Evolutionary conservation across 805 yeast species (phyloP).

Genomic region (Candida coquimbonensis): DNA sequence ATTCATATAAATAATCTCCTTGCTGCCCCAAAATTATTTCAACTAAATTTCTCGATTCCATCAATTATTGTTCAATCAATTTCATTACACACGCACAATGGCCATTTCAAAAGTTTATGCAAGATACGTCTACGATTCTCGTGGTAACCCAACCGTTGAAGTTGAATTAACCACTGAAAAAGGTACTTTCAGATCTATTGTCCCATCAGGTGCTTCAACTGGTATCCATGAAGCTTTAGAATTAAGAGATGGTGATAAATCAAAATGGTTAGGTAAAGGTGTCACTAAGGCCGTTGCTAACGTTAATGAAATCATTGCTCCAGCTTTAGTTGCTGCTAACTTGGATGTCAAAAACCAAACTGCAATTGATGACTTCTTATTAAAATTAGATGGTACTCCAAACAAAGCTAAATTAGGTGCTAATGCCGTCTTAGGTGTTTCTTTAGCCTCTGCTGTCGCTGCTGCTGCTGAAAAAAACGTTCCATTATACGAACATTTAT

Average conservation of each 20-base stretch:
- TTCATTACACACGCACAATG: slow-evolving; percentile 36
- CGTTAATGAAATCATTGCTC: slow-evolving; percentile 92
- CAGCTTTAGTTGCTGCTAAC: slow-evolving; percentile 78
- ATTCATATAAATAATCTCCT: neutral
- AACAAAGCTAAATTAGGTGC: slow-evolving; percentile 98
- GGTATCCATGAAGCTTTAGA: slow-evolving; percentile 98
- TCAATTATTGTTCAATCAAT: neutral
- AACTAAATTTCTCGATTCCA: too few species aligned
- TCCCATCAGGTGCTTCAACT: slow-evolving; percentile 99
- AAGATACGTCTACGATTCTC: slow-evolving; percentile 97
- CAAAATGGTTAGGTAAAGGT: slow-evolving; percentile 99
- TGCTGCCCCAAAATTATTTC: neutral
- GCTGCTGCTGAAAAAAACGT: slow-evolving; percentile 95
- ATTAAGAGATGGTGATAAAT: slow-evolving; percentile 96
- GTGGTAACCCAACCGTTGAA: slow-evolving; percentile 99
- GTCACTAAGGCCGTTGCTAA: slow-evolving; percentile 93
- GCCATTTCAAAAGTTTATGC: slow-evolving; percentile 84
- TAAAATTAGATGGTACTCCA: slow-evolving; percentile 88
- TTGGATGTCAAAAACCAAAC: slow-evolving; percentile 82
- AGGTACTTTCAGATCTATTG: slow-evolving; percentile 94
- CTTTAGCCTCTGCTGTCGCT: slow-evolving; percentile 94
- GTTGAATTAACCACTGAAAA: slow-evolving; percentile 90
- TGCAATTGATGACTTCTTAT: slow-evolving; percentile 79
- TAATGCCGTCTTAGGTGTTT: slow-evolving; percentile 96
- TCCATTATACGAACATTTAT: slow-evolving; percentile 89